Conservation (phyloP, 148 eudicot species). For the Persicaria maculosa region DNA sequence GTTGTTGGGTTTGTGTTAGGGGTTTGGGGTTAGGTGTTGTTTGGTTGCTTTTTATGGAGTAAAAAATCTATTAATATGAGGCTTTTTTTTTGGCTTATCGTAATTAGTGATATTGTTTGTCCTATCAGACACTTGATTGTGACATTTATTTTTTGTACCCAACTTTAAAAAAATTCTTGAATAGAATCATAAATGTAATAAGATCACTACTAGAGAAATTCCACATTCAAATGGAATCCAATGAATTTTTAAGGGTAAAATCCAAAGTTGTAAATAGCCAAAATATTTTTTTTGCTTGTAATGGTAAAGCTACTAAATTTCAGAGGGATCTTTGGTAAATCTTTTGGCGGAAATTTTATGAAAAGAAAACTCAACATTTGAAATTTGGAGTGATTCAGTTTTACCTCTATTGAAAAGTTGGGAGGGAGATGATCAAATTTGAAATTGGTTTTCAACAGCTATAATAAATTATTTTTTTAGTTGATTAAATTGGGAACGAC, state of each 20-base stretch:
- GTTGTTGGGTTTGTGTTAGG: slow-evolving; percentile 7
- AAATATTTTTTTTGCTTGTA: background rate
- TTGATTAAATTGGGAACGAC: background rate
- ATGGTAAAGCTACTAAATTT: background rate
- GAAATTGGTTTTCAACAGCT: background rate
- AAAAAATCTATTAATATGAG: slow-evolving; percentile 9
- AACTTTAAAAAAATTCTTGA: too few species aligned
- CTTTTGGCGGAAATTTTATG: background rate
- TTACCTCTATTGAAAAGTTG: background rate
- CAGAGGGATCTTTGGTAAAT: too few species aligned
- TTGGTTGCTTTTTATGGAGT: slow-evolving; percentile 5
- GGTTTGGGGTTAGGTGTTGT: slow-evolving; percentile 7
- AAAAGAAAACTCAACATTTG: background rate
- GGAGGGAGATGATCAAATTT: slow-evolving; percentile 5
- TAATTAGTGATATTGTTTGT: background rate
- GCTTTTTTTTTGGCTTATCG: background rate
- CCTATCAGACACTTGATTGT: background rate
- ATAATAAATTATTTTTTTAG: background rate
- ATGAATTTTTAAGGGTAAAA: background rate
- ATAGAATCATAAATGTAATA: too few species aligned
- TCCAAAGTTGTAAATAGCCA: background rate
- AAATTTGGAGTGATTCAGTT: background rate
- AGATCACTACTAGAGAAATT: too few species aligned
- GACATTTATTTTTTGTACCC: background rate
- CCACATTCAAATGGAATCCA: background rate